A percentile compares a stretch with the other conserved stretches of the same genome.
Evolutionary conservation across 129 eudicot species (phyloP).

Genomic region (Escallonia rubra): DNA sequence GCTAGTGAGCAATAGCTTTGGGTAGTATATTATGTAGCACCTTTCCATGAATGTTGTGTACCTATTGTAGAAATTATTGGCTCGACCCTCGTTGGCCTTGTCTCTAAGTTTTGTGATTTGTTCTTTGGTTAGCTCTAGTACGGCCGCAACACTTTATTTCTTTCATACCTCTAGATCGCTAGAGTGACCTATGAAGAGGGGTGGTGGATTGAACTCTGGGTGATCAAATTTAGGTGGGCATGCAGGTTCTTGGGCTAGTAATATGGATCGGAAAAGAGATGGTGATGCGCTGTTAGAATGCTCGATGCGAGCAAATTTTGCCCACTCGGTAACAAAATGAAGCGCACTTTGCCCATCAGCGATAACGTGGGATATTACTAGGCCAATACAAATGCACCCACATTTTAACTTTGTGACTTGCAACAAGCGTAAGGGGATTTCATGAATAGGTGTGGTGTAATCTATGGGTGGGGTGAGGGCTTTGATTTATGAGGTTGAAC

Average conservation of each 20-base stretch:
- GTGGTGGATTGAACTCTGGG: conserved; percentile 28
- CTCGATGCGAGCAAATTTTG: conserved; percentile 47
- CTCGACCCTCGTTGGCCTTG: conserved; percentile 22
- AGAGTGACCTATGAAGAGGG: conserved; percentile 30
- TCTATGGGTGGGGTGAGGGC: conserved; percentile 42
- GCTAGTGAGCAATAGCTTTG: too few relatives aligned
- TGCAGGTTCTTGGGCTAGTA: conserved; percentile 34
- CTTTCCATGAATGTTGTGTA: too few relatives aligned
- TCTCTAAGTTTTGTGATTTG: conserved; percentile 33
- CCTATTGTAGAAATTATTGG: background rate
- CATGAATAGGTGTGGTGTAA: conserved; percentile 35
- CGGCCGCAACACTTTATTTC: conserved; percentile 24
- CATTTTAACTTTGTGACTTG: conserved; percentile 58
- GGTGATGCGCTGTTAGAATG: conserved; percentile 26
- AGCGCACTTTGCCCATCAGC: conserved; percentile 65
- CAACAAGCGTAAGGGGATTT: too few relatives aligned
- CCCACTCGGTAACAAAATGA: conserved; percentile 70
- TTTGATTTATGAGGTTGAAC: conserved; percentile 18
- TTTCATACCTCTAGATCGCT: conserved; percentile 17
- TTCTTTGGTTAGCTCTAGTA: conserved; percentile 30
- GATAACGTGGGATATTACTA: conserved; percentile 42
- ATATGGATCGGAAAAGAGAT: conserved; percentile 32
- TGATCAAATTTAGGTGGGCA: conserved; percentile 12
- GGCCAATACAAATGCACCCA: conserved; percentile 58
- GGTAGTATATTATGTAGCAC: too few relatives aligned